Percentiles rank a stretch among this genome's conserved stretches.
Evolutionary conservation across 176 grass and related monocot species (phyloP).

Genomic region (Tuctoria greenei): DNA sequence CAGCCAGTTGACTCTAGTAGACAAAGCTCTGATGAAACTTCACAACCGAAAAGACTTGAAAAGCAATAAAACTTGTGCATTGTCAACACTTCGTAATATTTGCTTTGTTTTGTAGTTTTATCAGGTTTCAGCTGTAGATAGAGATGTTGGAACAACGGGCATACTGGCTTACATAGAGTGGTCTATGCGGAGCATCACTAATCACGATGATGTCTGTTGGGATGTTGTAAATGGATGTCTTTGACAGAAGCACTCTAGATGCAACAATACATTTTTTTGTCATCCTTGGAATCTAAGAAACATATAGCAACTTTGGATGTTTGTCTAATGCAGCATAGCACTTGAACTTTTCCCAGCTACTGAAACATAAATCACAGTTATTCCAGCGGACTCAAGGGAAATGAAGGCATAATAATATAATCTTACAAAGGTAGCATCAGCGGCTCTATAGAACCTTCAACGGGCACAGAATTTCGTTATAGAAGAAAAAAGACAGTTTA

Average conservation of each 20-base stretch:
- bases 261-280: neutral
- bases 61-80: conserved; percentile 21
- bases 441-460: neutral
- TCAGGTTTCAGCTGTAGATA: conserved; percentile 42
- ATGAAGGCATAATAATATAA: conserved; percentile 20
- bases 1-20: conserved; percentile 11
- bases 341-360: neutral
- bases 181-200: neutral
- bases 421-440: neutral
- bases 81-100: neutral
- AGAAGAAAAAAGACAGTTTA: neutral
- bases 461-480: conserved; percentile 5
- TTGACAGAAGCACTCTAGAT: neutral
- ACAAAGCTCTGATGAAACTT: conserved; percentile 24
- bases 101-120: conserved; percentile 21
- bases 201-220: neutral
- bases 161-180: neutral
- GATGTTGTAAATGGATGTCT: conserved; percentile 36
- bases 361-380: conserved; percentile 4
- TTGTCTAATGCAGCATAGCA: neutral
- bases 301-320: neutral
- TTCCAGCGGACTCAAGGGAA: neutral
- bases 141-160: conserved; percentile 8
- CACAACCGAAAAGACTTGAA: conserved; percentile 30
- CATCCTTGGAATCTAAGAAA: neutral